Evolutionary conservation across 345 rosid species (phyloP).

Genomic region (Clarkia xantiana): DNA sequence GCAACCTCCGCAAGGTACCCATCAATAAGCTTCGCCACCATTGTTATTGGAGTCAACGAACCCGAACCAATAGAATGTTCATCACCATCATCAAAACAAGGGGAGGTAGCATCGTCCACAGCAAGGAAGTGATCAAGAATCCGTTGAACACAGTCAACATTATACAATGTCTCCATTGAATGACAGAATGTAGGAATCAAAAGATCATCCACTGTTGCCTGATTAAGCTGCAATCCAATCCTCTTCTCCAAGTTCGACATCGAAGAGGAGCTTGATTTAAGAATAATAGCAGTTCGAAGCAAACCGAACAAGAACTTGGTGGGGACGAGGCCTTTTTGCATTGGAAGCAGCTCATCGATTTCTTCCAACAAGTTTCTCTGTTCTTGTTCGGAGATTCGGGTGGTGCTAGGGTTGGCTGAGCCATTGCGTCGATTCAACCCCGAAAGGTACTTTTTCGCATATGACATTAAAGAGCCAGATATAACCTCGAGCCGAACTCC

Average conservation of each 20-base stretch:
- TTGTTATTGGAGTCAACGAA: conserved; percentile 62
- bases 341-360: conserved; percentile 51
- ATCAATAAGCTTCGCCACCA: conserved; percentile 84
- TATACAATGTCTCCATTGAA: conserved; percentile 85
- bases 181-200: conserved; percentile 81
- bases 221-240: conserved; percentile 91
- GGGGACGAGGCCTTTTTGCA: conserved; percentile 67
- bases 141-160: conserved; percentile 82
- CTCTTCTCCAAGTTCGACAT: conserved; percentile 60
- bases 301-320: conserved; percentile 71
- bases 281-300: conserved; percentile 70
- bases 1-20: conserved; percentile 96
- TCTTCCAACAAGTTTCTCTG: conserved; percentile 68
- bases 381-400: conserved; percentile 61
- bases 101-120: conserved; percentile 67
- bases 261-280: conserved; percentile 49
- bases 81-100: conserved; percentile 54
- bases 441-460: conserved; percentile 61
- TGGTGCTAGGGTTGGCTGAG: conserved; percentile 44
- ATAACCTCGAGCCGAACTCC: conserved; percentile 43
- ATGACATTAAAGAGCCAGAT: conserved; percentile 51
- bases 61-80: conserved; percentile 71
- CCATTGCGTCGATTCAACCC: conserved; percentile 68
- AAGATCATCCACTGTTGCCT: conserved; percentile 86
- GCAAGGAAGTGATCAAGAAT: conserved; percentile 73